phyloP scores from a whole-genome alignment of 1,284 basidiomycete species.

The Megacollybia platyphylla region DNA sequence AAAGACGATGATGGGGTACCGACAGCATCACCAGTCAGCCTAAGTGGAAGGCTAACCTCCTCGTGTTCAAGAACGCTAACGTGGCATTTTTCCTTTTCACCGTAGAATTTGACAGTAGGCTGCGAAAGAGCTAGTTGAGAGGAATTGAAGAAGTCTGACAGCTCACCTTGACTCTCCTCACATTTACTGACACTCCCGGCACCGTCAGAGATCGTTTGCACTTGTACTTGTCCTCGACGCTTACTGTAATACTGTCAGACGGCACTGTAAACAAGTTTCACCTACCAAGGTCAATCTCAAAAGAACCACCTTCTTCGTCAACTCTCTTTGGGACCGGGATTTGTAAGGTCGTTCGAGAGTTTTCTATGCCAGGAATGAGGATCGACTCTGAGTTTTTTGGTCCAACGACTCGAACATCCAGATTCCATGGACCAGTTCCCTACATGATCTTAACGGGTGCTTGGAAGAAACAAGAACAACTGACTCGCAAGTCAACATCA shows the following conservation, averaged over 20 bases:
- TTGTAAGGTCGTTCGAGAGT: conserved; percentile 41
- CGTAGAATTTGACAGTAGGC: conserved; percentile 84
- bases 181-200: conserved; percentile 77
- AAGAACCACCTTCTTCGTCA: conserved; percentile 60
- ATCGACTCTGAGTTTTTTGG: conserved; percentile 50
- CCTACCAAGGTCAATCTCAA: conserved; percentile 71
- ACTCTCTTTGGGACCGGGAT: conserved; percentile 59
- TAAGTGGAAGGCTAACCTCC: conserved; percentile 58
- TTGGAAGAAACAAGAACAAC: conserved; percentile 10
- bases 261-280: neutral
- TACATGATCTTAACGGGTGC: conserved; percentile 14
- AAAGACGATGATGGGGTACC: conserved; percentile 15
- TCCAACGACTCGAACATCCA: conserved; percentile 71
- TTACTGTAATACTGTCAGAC: conserved; percentile 31
- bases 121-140: conserved; percentile 15
- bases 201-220: conserved; percentile 74
- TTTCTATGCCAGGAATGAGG: conserved; percentile 43
- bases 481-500: conserved; percentile 65
- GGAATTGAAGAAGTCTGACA: conserved; percentile 2
- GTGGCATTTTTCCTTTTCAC: conserved; percentile 39
- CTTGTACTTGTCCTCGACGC: conserved; percentile 80
- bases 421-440: conserved; percentile 82
- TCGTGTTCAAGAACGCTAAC: conserved; percentile 72
- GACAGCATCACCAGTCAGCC: conserved; percentile 81
- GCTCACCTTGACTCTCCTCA: conserved; percentile 71